Evolutionary conservation across 2,329 filamentous ascomycete genomes (phyloP).

Genomic region (Penicillium sp.): DNA sequence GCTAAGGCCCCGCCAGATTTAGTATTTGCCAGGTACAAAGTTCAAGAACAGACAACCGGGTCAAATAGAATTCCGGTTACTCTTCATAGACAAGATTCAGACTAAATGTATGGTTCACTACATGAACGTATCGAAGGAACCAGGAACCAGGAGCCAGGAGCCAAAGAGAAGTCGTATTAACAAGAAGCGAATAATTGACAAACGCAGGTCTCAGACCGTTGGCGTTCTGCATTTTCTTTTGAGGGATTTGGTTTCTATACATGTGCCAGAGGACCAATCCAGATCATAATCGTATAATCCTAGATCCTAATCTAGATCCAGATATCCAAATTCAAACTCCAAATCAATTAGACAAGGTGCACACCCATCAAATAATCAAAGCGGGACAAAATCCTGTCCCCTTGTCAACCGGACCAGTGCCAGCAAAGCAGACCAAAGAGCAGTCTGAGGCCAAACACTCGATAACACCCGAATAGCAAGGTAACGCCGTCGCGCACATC

Average conservation of each 20-base stretch:
- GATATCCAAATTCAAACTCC: background rate
- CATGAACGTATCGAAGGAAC: background rate
- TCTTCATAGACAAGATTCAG: background rate
- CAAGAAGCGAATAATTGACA: background rate
- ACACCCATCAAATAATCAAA: background rate
- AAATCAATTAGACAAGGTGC: background rate
- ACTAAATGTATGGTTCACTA: background rate
- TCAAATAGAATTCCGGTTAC: background rate
- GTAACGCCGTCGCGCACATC: background rate
- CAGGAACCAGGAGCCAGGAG: no score
- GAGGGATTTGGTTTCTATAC: background rate
- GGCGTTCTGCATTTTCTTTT: background rate
- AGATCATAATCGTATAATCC: background rate
- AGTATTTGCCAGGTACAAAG: conserved; percentile 1
- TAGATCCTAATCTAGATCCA: background rate
- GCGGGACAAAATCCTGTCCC: background rate
- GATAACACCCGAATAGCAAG: background rate
- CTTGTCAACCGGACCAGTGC: conserved; percentile 1
- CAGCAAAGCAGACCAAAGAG: background rate
- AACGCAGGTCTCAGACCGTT: background rate
- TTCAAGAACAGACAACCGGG: background rate
- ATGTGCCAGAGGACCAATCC: background rate
- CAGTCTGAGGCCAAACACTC: background rate
- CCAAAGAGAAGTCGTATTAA: background rate
- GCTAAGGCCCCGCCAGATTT: conserved; percentile 1